Conservation (phyloP, 352 stramenopile genomes). For the Pythium rhizo-oryzae region DNA sequence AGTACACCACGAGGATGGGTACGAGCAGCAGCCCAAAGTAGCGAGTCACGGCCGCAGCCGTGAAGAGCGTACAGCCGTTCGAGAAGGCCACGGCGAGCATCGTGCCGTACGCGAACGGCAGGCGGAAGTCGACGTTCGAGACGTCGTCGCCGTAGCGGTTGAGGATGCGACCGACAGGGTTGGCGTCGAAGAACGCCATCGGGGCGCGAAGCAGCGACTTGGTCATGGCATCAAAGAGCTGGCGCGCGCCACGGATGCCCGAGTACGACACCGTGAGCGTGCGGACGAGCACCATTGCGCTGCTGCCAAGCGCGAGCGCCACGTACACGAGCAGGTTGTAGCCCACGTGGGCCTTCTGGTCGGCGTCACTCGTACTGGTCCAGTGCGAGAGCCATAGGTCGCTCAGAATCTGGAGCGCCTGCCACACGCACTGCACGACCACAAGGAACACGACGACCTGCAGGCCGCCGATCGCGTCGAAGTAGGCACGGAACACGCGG, state of each 20-base stretch:
- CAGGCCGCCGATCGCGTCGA: no score
- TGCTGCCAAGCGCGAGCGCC: slow-evolving; percentile 48
- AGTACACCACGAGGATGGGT: slow-evolving; percentile 90
- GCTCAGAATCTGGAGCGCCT: slow-evolving; percentile 82
- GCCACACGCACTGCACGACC: slow-evolving; percentile 76
- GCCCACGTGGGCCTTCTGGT: slow-evolving; percentile 84
- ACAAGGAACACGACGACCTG: slow-evolving; percentile 48
- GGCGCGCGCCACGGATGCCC: slow-evolving; percentile 57
- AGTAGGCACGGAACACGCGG: slow-evolving; percentile 53
- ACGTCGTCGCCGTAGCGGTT: slow-evolving; percentile 93
- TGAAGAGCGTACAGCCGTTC: slow-evolving; percentile 81
- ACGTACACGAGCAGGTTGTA: slow-evolving; percentile 65
- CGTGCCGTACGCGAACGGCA: slow-evolving; percentile 56
- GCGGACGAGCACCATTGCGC: slow-evolving; percentile 61
- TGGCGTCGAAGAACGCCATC: slow-evolving; percentile 95
- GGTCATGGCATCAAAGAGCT: slow-evolving; percentile 89
- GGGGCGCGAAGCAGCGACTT: slow-evolving; percentile 86
- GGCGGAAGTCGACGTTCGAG: slow-evolving; percentile 91
- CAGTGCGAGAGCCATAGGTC: slow-evolving; percentile 94
- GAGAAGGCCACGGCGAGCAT: slow-evolving; percentile 82
- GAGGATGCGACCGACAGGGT: no score
- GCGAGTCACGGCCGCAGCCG: slow-evolving; percentile 80
- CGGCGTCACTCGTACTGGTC: slow-evolving; percentile 65
- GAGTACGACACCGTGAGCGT: slow-evolving; percentile 55
- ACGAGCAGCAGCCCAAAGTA: slow-evolving; percentile 82